A percentile compares a stretch with the other conserved stretches of the same genome.
phyloP scores from a whole-genome alignment of 2,329 filamentous ascomycete species.

The Talaromyces sp. region DNA sequence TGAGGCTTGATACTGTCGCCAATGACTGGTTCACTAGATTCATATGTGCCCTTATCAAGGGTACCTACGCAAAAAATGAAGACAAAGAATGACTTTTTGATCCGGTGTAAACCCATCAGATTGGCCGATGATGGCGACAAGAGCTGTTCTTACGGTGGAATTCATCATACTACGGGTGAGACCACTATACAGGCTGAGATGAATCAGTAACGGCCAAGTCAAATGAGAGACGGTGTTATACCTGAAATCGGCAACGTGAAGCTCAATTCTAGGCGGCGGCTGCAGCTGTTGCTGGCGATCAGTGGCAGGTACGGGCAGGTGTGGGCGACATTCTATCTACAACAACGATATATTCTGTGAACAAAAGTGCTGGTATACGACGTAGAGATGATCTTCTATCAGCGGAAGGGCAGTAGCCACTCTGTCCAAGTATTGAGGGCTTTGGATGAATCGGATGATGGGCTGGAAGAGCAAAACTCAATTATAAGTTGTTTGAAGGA shows the following conservation, averaged over 20 bases:
- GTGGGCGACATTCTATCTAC: no score
- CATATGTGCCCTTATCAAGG: no score
- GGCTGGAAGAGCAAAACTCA: no score
- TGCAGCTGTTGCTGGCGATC: not conserved
- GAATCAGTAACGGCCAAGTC: not conserved
- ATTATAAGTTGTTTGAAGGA: no score
- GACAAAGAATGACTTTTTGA: slow-evolving; percentile 7
- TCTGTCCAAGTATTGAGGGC: no score
- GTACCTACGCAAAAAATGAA: no score
- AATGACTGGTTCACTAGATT: slow-evolving; percentile 42
- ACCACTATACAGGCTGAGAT: not conserved
- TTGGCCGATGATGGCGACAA: slow-evolving; percentile 8
- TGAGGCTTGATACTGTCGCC: slow-evolving; percentile 28
- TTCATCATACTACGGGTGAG: slow-evolving; percentile 2
- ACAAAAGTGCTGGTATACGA: no score
- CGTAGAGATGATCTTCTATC: no score
- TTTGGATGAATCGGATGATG: no score
- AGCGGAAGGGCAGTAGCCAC: no score
- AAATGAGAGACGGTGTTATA: not conserved
- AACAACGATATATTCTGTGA: no score
- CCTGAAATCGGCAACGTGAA: slow-evolving; percentile 6
- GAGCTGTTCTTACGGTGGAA: not conserved
- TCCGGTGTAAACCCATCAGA: slow-evolving; percentile 4
- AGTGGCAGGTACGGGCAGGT: not conserved
- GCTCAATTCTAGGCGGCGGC: not conserved